Percentiles rank a stretch among this genome's conserved stretches.
Conservation (phyloP, 345 rosid species). For the Acer negundo region DNA sequence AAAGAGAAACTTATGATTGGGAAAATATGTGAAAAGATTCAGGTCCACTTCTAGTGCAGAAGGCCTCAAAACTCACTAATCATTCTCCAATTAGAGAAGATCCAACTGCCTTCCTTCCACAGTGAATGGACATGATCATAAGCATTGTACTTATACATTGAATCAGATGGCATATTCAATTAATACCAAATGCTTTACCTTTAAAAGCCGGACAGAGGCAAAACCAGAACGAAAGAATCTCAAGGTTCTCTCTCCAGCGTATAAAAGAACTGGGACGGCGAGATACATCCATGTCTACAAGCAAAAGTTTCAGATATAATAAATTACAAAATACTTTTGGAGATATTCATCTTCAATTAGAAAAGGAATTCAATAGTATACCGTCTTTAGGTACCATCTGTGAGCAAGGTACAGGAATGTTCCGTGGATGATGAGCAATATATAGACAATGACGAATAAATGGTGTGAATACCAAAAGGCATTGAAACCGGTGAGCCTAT, state of each 20-base stretch:
- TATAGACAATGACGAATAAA: conserved; percentile 67
- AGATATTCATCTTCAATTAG: neutral
- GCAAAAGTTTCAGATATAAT: neutral
- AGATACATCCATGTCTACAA: conserved; percentile 97
- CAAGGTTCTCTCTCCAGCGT: conserved; percentile 83
- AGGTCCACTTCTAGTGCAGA: neutral
- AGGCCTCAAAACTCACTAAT: neutral
- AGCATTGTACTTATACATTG: too few species aligned
- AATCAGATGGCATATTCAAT: neutral
- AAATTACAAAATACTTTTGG: neutral
- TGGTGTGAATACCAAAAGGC: conserved; percentile 99
- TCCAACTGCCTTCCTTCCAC: too few species aligned
- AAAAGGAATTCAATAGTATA: conserved; percentile 29
- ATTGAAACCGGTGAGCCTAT: conserved; percentile 90
- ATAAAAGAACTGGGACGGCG: conserved; percentile 74
- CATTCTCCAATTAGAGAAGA: too few species aligned
- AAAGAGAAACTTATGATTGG: neutral
- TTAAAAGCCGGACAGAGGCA: conserved; percentile 69
- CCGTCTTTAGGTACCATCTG: conserved; percentile 83
- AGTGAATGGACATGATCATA: too few species aligned
- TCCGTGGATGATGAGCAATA: conserved; percentile 76
- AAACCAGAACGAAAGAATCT: conserved; percentile 89
- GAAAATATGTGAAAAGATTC: neutral
- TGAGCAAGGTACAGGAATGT: conserved; percentile 68
- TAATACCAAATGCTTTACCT: conserved; percentile 42